Conservation (phyloP, 83 land plant species). For the Diphasiastrum complanatum region DNA sequence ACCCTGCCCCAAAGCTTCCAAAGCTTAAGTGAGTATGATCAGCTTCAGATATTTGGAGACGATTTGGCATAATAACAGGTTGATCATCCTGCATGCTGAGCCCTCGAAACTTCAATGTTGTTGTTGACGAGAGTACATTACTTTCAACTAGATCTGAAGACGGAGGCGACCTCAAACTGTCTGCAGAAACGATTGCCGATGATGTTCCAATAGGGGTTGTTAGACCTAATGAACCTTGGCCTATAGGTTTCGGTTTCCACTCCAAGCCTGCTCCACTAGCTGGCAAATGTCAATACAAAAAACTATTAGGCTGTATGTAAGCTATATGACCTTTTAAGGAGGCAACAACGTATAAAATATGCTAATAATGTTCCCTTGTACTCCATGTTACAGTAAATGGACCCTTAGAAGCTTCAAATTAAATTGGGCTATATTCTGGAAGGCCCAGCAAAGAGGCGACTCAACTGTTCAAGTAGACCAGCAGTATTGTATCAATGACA, state of each 20-base stretch:
- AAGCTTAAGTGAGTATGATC: constrained; percentile 29
- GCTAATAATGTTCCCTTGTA: neutral
- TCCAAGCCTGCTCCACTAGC: constrained; percentile 18
- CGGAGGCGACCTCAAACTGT: neutral
- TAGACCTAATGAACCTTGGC: neutral
- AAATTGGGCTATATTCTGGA: too few species aligned
- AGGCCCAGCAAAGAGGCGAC: too few species aligned
- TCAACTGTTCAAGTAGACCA: too few species aligned
- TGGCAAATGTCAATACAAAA: too few species aligned
- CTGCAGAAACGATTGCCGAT: neutral
- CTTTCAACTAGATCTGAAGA: neutral
- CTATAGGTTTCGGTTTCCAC: constrained; percentile 31
- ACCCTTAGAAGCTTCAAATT: too few species aligned
- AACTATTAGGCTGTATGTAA: too few species aligned
- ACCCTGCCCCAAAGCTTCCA: constrained; percentile 36
- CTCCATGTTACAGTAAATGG: too few species aligned
- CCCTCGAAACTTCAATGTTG: constrained; percentile 9
- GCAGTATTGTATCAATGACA: too few species aligned
- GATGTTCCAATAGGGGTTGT: neutral
- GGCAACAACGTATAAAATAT: too few species aligned
- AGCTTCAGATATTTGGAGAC: constrained; percentile 34
- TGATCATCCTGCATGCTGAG: constrained; percentile 30
- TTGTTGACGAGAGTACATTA: neutral
- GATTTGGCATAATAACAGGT: constrained; percentile 36
- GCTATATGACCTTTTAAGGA: too few species aligned